phyloP scores from a whole-genome alignment of 1,284 basidiomycete genomes.

The Trichosporon sp. region DNA sequence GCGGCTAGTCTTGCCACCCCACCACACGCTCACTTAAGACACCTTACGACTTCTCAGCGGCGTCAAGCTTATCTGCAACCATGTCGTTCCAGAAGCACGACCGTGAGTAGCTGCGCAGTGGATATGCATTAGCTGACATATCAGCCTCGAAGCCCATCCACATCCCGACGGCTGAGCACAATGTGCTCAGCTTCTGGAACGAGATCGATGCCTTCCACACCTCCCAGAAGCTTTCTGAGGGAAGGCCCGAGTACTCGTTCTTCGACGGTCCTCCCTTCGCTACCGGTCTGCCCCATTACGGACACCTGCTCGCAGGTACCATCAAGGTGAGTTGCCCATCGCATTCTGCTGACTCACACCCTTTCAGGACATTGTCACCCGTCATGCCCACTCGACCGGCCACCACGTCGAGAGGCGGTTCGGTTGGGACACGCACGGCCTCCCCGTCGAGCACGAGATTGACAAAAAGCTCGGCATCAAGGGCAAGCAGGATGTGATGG shows the following conservation, averaged over 20 bases:
- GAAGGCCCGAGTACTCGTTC: constrained; percentile 81
- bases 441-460: constrained; percentile 99
- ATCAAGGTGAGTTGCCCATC: constrained; percentile 66
- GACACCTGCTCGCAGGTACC: constrained; percentile 73
- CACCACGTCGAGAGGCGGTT: constrained; percentile 92
- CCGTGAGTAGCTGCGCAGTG: constrained; percentile 52
- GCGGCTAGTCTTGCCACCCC: neutral
- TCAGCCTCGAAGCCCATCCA: constrained; percentile 58
- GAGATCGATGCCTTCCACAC: constrained; percentile 98
- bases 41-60: neutral
- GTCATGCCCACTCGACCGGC: constrained; percentile 89
- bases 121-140: constrained; percentile 6
- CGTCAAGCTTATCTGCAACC: neutral
- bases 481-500: constrained; percentile 87
- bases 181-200: constrained; percentile 86
- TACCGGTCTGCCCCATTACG: constrained; percentile 94
- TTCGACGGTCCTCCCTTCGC: constrained; percentile 98
- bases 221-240: constrained; percentile 84
- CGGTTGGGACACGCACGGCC: constrained; percentile 98
- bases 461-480: constrained; percentile 94
- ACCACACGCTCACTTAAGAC: neutral
- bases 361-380: constrained; percentile 83
- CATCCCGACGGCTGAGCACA: constrained; percentile 88
- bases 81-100: constrained; percentile 70
- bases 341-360: neutral